These are phyloP conservation scores for Blastomyces gilchristii DNA, from an alignment of 2,329 filamentous ascomycete species.

Conservation along the genomic window DNA sequence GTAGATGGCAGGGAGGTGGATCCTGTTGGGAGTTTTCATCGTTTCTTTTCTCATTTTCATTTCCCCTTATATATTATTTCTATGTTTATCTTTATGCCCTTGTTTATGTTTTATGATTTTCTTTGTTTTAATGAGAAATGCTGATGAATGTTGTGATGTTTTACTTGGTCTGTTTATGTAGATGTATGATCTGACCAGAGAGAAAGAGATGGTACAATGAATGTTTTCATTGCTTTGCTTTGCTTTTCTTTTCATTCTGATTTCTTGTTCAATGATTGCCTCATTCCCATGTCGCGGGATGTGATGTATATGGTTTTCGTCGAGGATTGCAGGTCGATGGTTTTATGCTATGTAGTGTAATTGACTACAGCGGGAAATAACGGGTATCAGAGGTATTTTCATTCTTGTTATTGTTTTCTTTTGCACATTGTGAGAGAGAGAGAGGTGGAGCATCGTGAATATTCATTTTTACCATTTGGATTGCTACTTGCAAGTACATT, in stretches of 20 bases:
- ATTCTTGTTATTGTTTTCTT: neutral
- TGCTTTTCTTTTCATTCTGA: neutral
- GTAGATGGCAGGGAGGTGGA: neutral
- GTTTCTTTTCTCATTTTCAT: neutral
- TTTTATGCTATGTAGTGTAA: neutral
- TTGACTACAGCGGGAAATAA: neutral
- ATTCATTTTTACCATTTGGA: neutral
- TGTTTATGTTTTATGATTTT: slow-evolving; percentile 1
- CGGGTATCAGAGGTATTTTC: neutral
- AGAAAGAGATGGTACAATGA: neutral
- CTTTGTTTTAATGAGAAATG: slow-evolving; percentile 2
- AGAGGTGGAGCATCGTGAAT: too few species aligned
- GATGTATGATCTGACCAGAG: neutral
- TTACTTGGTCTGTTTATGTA: neutral
- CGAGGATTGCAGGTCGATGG: neutral
- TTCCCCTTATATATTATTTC: neutral
- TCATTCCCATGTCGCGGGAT: neutral
- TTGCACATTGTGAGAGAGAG: neutral
- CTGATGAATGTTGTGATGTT: neutral
- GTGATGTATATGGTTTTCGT: neutral
- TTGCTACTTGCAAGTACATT: neutral
- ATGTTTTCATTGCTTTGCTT: neutral
- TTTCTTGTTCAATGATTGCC: neutral
- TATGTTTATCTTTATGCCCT: neutral
- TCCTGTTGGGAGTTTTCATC: neutral